Percentiles rank a stretch among this genome's conserved stretches.
Evolutionary conservation across 768 basidiomycete species (phyloP).

Genomic region (Russula brevipes): DNA sequence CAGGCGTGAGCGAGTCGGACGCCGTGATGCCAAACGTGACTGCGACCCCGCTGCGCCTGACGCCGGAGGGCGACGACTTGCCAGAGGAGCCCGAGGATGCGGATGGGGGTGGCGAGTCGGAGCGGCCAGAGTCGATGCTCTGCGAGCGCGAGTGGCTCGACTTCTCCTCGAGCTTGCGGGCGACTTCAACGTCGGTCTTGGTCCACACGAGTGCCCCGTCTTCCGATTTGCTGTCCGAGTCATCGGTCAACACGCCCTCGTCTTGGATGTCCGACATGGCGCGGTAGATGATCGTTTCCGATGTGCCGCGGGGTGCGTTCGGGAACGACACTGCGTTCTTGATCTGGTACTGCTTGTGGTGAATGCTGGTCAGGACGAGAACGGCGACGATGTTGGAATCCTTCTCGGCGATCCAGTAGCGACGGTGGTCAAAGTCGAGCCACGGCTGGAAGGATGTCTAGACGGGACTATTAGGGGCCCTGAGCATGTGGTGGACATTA

Average conservation of each 20-base stretch:
- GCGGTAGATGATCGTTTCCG: conserved; percentile 47
- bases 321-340: conserved; percentile 55
- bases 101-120: neutral
- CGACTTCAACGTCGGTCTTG: conserved; percentile 5
- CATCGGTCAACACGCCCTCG: conserved; percentile 26
- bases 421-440: conserved; percentile 49
- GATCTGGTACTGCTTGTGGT: conserved; percentile 44
- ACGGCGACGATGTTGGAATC: conserved; percentile 40
- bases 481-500: fast-evolving
- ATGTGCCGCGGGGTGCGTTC: conserved; percentile 48
- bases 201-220: conserved; percentile 6
- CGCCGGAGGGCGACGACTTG: conserved; percentile 22
- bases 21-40: conserved; percentile 50
- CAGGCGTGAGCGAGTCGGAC: conserved; percentile 36
- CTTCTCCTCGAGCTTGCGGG: conserved; percentile 5
- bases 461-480: neutral
- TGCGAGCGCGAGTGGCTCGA: conserved; percentile 8
- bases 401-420: conserved; percentile 51
- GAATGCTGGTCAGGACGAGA: conserved; percentile 47
- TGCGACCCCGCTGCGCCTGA: conserved; percentile 29
- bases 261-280: conserved; percentile 41
- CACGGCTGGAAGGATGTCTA: conserved; percentile 48
- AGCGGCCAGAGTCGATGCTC: conserved; percentile 10
- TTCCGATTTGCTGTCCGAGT: conserved; percentile 1
- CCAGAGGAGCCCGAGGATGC: conserved; percentile 1